Conservation (phyloP, 208 protist species). For the Trypanosoma theileri region DNA sequence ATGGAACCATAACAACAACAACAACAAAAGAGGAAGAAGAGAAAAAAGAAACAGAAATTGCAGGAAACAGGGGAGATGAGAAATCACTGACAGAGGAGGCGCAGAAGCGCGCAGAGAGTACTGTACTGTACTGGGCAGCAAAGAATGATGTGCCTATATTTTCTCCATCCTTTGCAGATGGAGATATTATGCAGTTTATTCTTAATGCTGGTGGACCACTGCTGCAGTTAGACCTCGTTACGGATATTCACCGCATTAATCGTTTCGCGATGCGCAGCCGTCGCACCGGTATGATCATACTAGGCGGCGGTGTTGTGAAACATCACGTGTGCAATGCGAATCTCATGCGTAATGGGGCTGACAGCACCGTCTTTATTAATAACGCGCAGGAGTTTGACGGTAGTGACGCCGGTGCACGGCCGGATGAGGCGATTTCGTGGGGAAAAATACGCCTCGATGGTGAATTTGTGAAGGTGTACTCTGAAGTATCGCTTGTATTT, state of each 20-base stretch:
- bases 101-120: conserved; percentile 43
- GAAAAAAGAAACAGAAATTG: neutral
- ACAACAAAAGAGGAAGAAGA: conserved; percentile 30
- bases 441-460: conserved; percentile 97
- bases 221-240: conserved; percentile 82
- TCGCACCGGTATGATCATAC: conserved; percentile 97
- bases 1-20: conserved; percentile 3
- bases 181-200: conserved; percentile 73
- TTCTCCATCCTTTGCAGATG: conserved; percentile 79
- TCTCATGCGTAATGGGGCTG: conserved; percentile 99
- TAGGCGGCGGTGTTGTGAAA: conserved; percentile 98
- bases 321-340: conserved; percentile 99
- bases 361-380: conserved; percentile 98
- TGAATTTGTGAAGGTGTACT: conserved; percentile 97
- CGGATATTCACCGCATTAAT: conserved; percentile 97
- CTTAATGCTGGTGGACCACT: conserved; percentile 4
- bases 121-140: conserved; percentile 81
- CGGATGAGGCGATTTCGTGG: conserved; percentile 99
- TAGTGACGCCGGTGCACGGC: conserved; percentile 96
- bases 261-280: conserved; percentile 92
- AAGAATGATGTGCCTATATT: conserved; percentile 77
- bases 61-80: neutral
- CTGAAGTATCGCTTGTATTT: conserved; percentile 96
- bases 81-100: conserved; percentile 30
- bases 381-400: conserved; percentile 99